These are phyloP conservation scores for Agrostemma githago DNA, from an alignment of 148 eudicot genomes.

Conservation along the genomic window DNA sequence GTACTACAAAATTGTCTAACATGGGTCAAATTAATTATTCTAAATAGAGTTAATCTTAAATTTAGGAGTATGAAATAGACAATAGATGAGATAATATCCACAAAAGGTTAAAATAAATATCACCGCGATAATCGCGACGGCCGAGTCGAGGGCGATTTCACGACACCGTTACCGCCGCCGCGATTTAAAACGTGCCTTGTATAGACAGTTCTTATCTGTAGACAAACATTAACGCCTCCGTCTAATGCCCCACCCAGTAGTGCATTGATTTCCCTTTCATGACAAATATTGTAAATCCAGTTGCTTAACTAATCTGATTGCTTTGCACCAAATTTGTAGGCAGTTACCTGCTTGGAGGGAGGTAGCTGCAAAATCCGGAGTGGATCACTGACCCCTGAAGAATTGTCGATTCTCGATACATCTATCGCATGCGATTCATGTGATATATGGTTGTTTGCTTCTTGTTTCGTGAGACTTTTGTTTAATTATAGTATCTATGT, in stretches of 20 bases:
- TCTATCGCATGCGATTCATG: slow-evolving; percentile 97
- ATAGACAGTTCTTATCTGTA: background rate
- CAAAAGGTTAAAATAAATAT: no score
- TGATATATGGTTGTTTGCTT: slow-evolving; percentile 62
- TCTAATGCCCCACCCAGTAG: background rate
- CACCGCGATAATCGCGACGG: no score
- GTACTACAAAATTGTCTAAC: no score
- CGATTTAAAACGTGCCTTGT: no score
- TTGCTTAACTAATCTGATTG: slow-evolving; percentile 21
- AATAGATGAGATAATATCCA: no score
- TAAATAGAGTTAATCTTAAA: no score
- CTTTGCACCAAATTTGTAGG: slow-evolving; percentile 49
- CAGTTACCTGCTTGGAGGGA: slow-evolving; percentile 97
- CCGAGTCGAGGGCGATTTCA: no score
- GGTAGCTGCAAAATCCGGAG: slow-evolving; percentile 81
- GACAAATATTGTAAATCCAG: slow-evolving; percentile 1
- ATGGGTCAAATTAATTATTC: no score
- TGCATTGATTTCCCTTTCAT: slow-evolving; percentile 5
- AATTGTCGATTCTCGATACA: slow-evolving; percentile 64
- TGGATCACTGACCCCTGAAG: slow-evolving; percentile 55
- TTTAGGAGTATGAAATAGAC: no score
- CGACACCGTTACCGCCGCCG: no score
- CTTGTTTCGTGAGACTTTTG: slow-evolving; percentile 2
- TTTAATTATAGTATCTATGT: background rate
- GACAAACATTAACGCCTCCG: background rate